Evolutionary conservation across 495 filamentous ascomycete species (phyloP), one percentile per base, ranked within the genome.

Genomic region (Tuber calosporum): DNA sequence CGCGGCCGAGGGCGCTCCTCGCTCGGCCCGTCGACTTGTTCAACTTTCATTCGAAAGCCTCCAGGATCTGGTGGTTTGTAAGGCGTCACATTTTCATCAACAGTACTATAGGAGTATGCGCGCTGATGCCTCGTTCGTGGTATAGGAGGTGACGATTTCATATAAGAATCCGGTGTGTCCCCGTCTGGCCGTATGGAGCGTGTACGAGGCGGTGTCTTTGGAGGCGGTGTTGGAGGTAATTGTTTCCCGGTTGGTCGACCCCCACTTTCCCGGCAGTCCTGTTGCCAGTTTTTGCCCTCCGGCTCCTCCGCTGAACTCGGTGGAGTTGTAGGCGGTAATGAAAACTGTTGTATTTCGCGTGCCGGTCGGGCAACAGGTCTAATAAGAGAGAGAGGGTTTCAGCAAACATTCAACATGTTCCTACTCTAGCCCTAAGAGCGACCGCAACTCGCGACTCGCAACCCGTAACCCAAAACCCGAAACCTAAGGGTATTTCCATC

Each of bases 1-100:
- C 88, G 91, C 13, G 92, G 88, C 40, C 85, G 82, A 66, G 78
- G 74, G 36, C 68, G 84, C 76, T 84, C 87, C 77, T 85, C 84
- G 38, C 88, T 86, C 66, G 92, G 87, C 74, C 92, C 86, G 74
- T 95, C 92, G 74, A 97, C 96, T 69, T 95, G 80, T 53, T 82
- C 89, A 74, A 96, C 89, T 81, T 91, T 93, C 82, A 95, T 88
- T 73, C 89, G 90, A 68, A 89, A 91, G 15, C 85, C 84, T 70
- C 88, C 87, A 34, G 87, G 84, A 75, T 86, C 86, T n/a, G 84
- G 85, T 34, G 85, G 86, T 38, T 80, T 85, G 81, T 48, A 83
- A 78, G 53, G 81, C 84, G 45, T 75, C 74, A 62, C 82, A 71
- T 84, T 82, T 53, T 89, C 87, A n/a, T 87, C 85, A 37, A 87